Conservation (phyloP, 371 early-diverging fungal species). For the Lichtheimia ramosa region DNA sequence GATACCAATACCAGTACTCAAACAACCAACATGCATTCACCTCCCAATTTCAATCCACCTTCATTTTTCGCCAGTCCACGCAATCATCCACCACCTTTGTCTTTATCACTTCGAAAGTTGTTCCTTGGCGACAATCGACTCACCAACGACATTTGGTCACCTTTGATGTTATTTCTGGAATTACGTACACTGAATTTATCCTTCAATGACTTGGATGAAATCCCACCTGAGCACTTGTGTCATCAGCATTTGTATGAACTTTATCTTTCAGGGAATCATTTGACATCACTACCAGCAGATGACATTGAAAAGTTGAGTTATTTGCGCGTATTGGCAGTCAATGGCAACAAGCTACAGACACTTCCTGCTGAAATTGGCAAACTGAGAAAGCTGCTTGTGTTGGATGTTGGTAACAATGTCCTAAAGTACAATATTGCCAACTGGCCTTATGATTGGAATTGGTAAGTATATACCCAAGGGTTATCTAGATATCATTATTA, state of each 20-base stretch:
- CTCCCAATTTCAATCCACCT: conserved; percentile 50
- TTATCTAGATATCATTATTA: too few relatives aligned
- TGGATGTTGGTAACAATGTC: conserved; percentile 87
- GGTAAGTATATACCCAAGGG: too few relatives aligned
- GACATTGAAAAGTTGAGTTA: conserved; percentile 76
- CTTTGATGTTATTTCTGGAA: conserved; percentile 70
- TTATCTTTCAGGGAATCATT: conserved; percentile 83
- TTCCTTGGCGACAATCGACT: conserved; percentile 82
- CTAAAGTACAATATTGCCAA: conserved; percentile 92
- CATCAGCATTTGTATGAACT: conserved; percentile 67
- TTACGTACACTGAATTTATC: conserved; percentile 78
- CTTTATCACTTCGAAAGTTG: conserved; percentile 59
- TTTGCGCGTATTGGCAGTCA: conserved; percentile 78
- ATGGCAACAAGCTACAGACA: conserved; percentile 87
- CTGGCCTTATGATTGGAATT: conserved; percentile 97
- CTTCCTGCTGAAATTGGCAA: conserved; percentile 90
- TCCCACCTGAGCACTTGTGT: conserved; percentile 59
- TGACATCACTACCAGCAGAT: conserved; percentile 82
- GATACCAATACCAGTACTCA: neutral
- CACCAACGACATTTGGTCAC: conserved; percentile 75
- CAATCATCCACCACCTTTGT: conserved; percentile 66
- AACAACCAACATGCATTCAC: conserved; percentile 13
- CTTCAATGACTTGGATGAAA: conserved; percentile 83
- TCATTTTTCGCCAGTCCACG: conserved; percentile 51
- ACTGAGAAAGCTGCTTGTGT: conserved; percentile 65